A percentile compares a stretch with the other conserved stretches of the same genome.
These are phyloP conservation scores for Kwoniella sp. DNA, from an alignment of 768 basidiomycete genomes.

Conservation along the genomic window DNA sequence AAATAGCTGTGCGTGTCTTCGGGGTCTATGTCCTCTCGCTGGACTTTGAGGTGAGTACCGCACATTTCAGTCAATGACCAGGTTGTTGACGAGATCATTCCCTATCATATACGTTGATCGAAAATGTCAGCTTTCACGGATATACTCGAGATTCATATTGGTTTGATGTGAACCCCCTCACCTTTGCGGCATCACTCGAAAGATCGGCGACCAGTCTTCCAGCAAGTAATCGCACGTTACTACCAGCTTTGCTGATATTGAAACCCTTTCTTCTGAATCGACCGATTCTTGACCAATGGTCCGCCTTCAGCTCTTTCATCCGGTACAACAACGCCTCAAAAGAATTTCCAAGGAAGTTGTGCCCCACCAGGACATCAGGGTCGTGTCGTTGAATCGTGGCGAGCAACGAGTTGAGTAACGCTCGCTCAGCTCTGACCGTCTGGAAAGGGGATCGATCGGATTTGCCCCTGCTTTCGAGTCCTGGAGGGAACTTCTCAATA, in stretches of 20 bases:
- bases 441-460: conserved; percentile 67
- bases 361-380: conserved; percentile 91
- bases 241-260: conserved; percentile 60
- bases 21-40: conserved; percentile 90
- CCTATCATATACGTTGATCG: conserved; percentile 59
- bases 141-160: background rate
- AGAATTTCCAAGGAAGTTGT: conserved; percentile 87
- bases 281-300: conserved; percentile 92
- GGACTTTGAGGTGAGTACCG: conserved; percentile 77
- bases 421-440: conserved; percentile 77
- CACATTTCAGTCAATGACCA: conserved; percentile 99
- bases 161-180: conserved; percentile 58
- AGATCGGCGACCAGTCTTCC: conserved; percentile 90
- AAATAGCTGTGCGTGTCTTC: conserved; percentile 91
- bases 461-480: conserved; percentile 73
- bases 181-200: conserved; percentile 91
- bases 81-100: conserved; percentile 95
- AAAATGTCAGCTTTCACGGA: background rate
- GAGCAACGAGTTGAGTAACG: conserved; percentile 81
- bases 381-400: conserved; percentile 80
- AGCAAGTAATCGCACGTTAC: conserved; percentile 75
- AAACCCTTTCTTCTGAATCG: conserved; percentile 78
- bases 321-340: conserved; percentile 88
- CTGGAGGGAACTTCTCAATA: conserved; percentile 78
- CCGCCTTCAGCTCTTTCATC: conserved; percentile 84